phyloP scores from a whole-genome alignment of 306 rosid species.

The Cicer chorassanicum region DNA sequence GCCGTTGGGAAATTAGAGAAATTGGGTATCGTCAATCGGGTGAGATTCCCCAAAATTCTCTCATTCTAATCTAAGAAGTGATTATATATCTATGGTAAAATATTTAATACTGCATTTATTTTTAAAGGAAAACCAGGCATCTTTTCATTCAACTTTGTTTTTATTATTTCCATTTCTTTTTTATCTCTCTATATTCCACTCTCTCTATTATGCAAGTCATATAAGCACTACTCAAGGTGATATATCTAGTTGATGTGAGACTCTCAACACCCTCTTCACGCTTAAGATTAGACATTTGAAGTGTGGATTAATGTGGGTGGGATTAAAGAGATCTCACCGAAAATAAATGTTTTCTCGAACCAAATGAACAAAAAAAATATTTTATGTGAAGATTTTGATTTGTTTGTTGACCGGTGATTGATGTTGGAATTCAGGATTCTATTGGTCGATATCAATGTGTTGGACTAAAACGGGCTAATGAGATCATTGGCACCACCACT shows the following conservation, averaged over 20 bases:
- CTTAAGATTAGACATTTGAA: not conserved
- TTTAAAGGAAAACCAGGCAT: conserved; percentile 17
- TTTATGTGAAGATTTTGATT: conserved; percentile 15
- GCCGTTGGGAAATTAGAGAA: conserved; percentile 84
- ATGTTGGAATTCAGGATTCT: conserved; percentile 64
- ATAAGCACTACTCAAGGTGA: not conserved
- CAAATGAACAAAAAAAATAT: not conserved
- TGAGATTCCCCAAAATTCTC: conserved; percentile 50
- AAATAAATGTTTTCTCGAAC: conserved; percentile 6
- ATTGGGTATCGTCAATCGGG: conserved; percentile 85
- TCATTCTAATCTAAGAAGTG: not conserved
- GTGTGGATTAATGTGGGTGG: not conserved
- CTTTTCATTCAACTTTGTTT: conserved; percentile 7
- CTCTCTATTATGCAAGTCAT: no score
- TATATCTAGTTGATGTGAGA: conserved; percentile 1
- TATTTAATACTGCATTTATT: conserved; percentile 21
- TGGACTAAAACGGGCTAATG: conserved; percentile 88
- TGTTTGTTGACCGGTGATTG: conserved; percentile 35
- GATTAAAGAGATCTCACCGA: not conserved
- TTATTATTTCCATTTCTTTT: conserved; percentile 8
- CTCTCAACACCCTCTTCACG: not conserved
- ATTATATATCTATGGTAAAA: conserved; percentile 21
- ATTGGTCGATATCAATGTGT: conserved; percentile 79
- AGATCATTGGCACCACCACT: conserved; percentile 90
- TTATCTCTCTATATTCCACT: not conserved